A percentile compares a stretch with the other conserved stretches of the same genome.
Conservation (phyloP, 1,284 basidiomycete genomes). For the Puccinia triticina region DNA sequence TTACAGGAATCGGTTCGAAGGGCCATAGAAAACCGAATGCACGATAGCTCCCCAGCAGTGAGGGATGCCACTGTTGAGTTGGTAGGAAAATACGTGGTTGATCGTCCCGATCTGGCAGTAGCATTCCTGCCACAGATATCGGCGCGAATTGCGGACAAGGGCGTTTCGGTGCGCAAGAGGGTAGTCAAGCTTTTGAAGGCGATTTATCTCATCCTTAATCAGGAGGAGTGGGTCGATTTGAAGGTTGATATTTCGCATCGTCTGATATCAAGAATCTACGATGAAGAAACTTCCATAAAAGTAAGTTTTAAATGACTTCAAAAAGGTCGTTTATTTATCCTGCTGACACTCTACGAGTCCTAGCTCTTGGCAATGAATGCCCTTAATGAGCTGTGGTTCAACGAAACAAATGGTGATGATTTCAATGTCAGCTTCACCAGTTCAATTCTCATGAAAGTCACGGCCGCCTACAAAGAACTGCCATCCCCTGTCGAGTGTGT, state of each 20-base stretch:
- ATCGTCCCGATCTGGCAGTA: conserved; percentile 77
- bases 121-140: conserved; percentile 84
- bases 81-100: conserved; percentile 90
- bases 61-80: conserved; percentile 93
- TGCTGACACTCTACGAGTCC: not conserved
- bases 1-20: conserved; percentile 49
- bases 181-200: conserved; percentile 89
- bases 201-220: conserved; percentile 70
- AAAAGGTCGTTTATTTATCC: not conserved
- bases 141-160: conserved; percentile 86
- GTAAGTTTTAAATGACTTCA: conserved; percentile 56
- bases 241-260: conserved; percentile 79
- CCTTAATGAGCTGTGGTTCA: conserved; percentile 86
- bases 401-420: not conserved
- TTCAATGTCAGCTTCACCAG: conserved; percentile 30
- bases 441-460: conserved; percentile 41
- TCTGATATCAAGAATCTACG: conserved; percentile 79
- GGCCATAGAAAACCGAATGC: conserved; percentile 80
- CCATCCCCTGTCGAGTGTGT: conserved; percentile 46
- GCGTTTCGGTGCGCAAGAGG: conserved; percentile 86
- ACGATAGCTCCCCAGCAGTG: conserved; percentile 87
- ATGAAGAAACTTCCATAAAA: conserved; percentile 90
- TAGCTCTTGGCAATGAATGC: conserved; percentile 83
- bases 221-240: conserved; percentile 64
- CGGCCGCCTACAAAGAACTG: conserved; percentile 35